Evolutionary conservation across 257 asterid genomes (phyloP), one percentile per base, ranked within the genome.

Genomic region (Capsicum baccatum): DNA sequence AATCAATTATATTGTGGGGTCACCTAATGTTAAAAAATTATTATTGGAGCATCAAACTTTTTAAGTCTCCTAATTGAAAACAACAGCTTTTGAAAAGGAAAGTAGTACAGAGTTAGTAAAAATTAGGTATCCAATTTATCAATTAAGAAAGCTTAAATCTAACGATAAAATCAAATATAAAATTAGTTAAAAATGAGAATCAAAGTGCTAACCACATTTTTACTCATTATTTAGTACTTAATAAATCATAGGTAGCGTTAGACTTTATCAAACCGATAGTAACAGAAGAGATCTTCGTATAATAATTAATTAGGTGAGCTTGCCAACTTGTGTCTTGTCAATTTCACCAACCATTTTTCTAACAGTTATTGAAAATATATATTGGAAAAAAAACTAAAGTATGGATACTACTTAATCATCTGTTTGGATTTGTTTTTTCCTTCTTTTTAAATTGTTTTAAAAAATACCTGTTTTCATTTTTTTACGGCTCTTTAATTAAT

Each of bases 161-260:
- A 7, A 52, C 21, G 81, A 7, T 0, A 33, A 52, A 76, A 52
- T 76, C 19, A 76, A 76, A 26, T 48, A 9, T 26, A 62, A 76
- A 73, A 76, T 52, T 76, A 52, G 63, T 21, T 50, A 0, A 74
- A 76, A 8, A 76, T 52, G 81, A 26, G 66, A 71, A 57, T 74
- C 67, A 1, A 19, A 78, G 33, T 13, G 44, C 64, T 48, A 37
- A 21, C 33, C 12, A 26, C 21, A 35, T 60, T 14, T 84, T 60
- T 2, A 60, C 42, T 76, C 35, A 74, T 74, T 50, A 13, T 19
- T 21, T 21, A 12, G 21, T 50, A 69, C 11, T 16, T 42, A 70
- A 4, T 8, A 50, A 48, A 48, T 73, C n/a, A 48, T 12, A 74
- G 13, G 13, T 11, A 12, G 21, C 6, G 21, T 50, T 15, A 7